These are phyloP conservation scores for Chrysosporium queenslandicum DNA, from an alignment of 2,329 filamentous ascomycete species.

Conservation along the genomic window DNA sequence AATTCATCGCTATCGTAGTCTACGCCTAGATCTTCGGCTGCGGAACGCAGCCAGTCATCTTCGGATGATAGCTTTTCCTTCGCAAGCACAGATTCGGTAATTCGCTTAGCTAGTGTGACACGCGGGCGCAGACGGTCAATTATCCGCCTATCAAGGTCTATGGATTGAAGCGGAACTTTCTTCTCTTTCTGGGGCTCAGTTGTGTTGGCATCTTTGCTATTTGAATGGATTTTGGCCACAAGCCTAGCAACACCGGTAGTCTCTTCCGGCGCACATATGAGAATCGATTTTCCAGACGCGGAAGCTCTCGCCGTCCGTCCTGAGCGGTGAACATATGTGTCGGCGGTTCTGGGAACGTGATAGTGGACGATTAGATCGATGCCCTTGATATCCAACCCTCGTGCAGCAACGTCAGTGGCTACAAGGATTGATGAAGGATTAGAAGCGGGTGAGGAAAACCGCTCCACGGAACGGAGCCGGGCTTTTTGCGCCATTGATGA, in stretches of 20 bases:
- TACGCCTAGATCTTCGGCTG: constrained; percentile 85
- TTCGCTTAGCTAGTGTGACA: constrained; percentile 69
- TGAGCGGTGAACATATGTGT: constrained; percentile 90
- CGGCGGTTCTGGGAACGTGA: constrained; percentile 81
- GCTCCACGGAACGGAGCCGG: constrained; percentile 81
- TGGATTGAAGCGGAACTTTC: constrained; percentile 57
- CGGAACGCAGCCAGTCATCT: constrained; percentile 71
- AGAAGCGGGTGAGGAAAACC: constrained; percentile 57
- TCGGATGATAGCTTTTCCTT: constrained; percentile 80
- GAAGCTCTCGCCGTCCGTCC: constrained; percentile 84
- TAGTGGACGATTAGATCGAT: constrained; percentile 91
- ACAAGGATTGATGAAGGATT: constrained; percentile 61
- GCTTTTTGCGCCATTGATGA: constrained; percentile 96
- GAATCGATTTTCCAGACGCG: constrained; percentile 65
- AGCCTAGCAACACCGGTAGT: constrained; percentile 73
- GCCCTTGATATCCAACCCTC: constrained; percentile 83
- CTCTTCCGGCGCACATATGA: constrained; percentile 87
- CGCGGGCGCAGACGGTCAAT: constrained; percentile 66
- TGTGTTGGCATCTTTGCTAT: constrained; percentile 3
- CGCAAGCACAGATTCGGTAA: constrained; percentile 71
- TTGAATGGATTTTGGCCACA: constrained; percentile 66
- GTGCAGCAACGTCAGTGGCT: constrained; percentile 85
- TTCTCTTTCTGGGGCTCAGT: constrained; percentile 26
- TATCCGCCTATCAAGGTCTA: constrained; percentile 74
- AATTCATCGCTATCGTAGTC: constrained; percentile 89